Base-by-base conservation (phyloP, 768 basidiomycete species). In the Phaffia tasmanica region DNA sequence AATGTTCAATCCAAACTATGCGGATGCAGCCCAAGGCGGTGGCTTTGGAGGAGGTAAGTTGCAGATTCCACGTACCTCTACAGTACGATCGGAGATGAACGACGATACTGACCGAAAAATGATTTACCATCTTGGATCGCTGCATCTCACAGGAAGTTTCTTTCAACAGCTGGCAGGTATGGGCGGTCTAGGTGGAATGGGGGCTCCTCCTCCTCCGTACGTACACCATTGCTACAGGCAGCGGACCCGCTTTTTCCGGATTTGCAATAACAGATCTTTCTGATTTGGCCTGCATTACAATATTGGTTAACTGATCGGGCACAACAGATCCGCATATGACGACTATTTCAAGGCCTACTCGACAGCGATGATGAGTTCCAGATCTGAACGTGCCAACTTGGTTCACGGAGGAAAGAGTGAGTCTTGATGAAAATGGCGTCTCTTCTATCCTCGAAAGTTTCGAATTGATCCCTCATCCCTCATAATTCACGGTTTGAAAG, bases 321-420 rank as follows among this genome's bases (percentile, higher is more conserved):
- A 2, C 54, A 51, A 21, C 53, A 69, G 67, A 23, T 49, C 85
- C 70, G 80, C 88, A 0, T 98, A 89, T 73, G 87, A 93, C 73
- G 89, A 94, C 72, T 92, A 94, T 78, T 81, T 91, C 72, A 92
- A 88, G 74, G 95, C 93, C 1, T 94, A 93, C 74, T 93, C 90
- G 70, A 88, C 93, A 62, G 92, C 90, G 23, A 91, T 97, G 85
- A 84, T 95, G 62, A 56, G 35, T 0, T 86, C 86, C 0, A 81
- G 82, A 11, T 69, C 67, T 70, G 86, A 90, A 77, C 81, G 90
- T 77, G 84, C 89, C 69, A 95, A 98, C 75, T 78, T 99, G 35
- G 89, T 90, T 64, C 98, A 93, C 72, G 95, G 95, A 70, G 95
- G 95, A 75, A 98, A 98, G 81, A 91, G 95, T 88, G 72, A 67